A percentile compares a stretch with the other conserved stretches of the same genome.
Evolutionary conservation across 169 alveolate genomes (phyloP).

Genomic region (Fabrea salina): DNA sequence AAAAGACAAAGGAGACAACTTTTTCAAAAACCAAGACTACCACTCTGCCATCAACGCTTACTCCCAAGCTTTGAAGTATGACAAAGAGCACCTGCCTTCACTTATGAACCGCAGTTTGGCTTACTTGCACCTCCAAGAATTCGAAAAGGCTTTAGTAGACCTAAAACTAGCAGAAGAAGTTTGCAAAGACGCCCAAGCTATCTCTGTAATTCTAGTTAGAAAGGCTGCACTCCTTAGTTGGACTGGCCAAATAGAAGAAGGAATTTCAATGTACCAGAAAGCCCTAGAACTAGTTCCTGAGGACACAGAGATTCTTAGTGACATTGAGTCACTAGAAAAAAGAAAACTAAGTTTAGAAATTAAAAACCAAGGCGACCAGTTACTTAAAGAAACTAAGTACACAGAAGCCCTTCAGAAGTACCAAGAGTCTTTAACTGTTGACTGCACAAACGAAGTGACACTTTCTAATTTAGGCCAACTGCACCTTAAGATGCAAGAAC

Average conservation of each 20-base stretch:
- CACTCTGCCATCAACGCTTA: conserved; percentile 71
- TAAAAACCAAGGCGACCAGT: conserved; percentile 56
- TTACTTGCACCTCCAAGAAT: conserved; percentile 61
- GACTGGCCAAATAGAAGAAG: conserved; percentile 40
- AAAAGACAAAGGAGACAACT: conserved; percentile 85
- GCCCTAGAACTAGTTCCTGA: conserved; percentile 57
- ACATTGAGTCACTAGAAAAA: conserved; percentile 30
- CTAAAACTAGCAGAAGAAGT: conserved; percentile 63
- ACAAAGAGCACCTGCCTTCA: conserved; percentile 59
- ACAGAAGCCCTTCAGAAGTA: conserved; percentile 40
- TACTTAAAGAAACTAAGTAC: conserved; percentile 45
- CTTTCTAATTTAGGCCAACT: conserved; percentile 14
- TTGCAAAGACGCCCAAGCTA: conserved; percentile 37
- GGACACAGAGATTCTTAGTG: conserved; percentile 56
- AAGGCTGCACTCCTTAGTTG: conserved; percentile 72
- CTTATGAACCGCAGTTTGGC: conserved; percentile 75
- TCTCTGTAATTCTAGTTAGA: conserved; percentile 66
- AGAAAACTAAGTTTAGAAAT: conserved; percentile 54
- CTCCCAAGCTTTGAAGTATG: conserved; percentile 58
- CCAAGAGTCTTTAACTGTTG: conserved; percentile 28
- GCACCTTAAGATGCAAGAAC: background rate
- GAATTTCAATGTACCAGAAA: conserved; percentile 64
- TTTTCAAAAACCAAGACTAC: conserved; percentile 68
- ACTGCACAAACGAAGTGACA: background rate
- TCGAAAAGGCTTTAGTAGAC: conserved; percentile 60